Base-by-base conservation (phyloP, 192 early-diverging fungal genomes). In the Entomortierella beljakovae region DNA sequence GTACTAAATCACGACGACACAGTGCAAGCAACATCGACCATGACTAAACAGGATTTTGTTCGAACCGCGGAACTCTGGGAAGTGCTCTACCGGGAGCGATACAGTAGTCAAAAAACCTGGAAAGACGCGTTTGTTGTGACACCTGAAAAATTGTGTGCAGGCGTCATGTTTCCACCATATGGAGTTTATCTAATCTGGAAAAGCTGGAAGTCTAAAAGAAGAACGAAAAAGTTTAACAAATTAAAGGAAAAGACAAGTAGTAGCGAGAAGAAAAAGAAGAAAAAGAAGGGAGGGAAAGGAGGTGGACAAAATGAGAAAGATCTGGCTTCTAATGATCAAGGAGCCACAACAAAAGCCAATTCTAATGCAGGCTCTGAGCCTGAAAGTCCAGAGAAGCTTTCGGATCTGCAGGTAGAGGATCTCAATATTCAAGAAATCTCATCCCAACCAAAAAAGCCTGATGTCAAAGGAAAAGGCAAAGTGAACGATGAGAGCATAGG, bases 1-100 rank as follows among this genome's bases (percentile, higher is more conserved):
- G 72, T 91, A 50, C 74, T 92, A 29, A 89, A 92, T 67, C 91
- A 91, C 56, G 90, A 92, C 64, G 90, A 92, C 58, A 85, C 81
- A 0, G 81, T 90, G 4, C 76, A 59, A 28, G 83, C 71, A 9
- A 56, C 69, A 1, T 68, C 56, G 0, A 56, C 37, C 4, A 69
- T 76, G 69, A 72, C 88, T 2, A 71, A 71, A 32, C 64, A 80
- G 42, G 72, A 80, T 35, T 90, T 90, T 49, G 50, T 61, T 9
- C 54, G 63, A 33, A 89, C 84, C 0, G 71, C 81, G 2, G 62
- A 73, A n/a, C 64, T 81, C 23, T 91, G 90, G 90, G 71, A 83
- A 56, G 61, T 67, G 0, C 59, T 80, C 15, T 91, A 74, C 53
- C 53, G 75, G 18, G 80, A 85, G 35, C 73, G 70, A 37, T 87